phyloP scores from a whole-genome alignment of 345 rosid genomes.

The Sonneratia alba region DNA sequence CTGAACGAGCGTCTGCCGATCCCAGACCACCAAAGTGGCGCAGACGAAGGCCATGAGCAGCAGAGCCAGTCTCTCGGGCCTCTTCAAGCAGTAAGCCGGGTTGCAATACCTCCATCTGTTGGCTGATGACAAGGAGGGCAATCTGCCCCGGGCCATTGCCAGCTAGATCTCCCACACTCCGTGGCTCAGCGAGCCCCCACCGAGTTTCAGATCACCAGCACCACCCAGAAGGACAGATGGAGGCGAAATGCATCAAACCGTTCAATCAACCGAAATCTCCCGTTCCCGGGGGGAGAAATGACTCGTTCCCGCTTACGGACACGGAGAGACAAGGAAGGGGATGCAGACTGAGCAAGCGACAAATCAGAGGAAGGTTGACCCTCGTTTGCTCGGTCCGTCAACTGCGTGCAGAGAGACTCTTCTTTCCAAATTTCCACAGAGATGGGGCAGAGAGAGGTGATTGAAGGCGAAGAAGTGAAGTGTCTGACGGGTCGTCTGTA shows the following conservation, averaged over 20 bases:
- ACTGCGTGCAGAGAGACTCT: background rate
- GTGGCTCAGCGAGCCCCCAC: background rate
- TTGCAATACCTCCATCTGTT: slow-evolving; percentile 47
- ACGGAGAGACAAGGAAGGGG: no score
- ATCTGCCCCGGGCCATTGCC: slow-evolving; percentile 39
- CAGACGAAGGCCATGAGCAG: slow-evolving; percentile 59
- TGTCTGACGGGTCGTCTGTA: background rate
- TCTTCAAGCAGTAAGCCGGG: slow-evolving; percentile 66
- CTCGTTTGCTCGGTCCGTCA: background rate
- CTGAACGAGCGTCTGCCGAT: slow-evolving; percentile 68
- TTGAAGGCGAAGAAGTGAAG: background rate
- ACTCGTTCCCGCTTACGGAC: no score
- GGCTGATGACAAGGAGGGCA: slow-evolving; percentile 26
- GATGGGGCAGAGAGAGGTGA: background rate
- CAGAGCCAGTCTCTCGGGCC: slow-evolving; percentile 64
- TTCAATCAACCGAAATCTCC: background rate
- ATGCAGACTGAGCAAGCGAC: slow-evolving; percentile 1
- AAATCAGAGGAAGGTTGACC: background rate
- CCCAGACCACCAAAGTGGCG: slow-evolving; percentile 61
- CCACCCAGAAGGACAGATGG: background rate
- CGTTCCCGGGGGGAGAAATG: background rate
- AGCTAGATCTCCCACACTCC: slow-evolving; percentile 1
- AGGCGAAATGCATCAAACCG: background rate
- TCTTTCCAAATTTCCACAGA: background rate
- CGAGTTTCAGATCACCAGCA: background rate